Evolutionary conservation across 2,329 filamentous ascomycete genomes (phyloP), one percentile per base, ranked within the genome.

Genomic region (Sporothrix variecibatus): DNA sequence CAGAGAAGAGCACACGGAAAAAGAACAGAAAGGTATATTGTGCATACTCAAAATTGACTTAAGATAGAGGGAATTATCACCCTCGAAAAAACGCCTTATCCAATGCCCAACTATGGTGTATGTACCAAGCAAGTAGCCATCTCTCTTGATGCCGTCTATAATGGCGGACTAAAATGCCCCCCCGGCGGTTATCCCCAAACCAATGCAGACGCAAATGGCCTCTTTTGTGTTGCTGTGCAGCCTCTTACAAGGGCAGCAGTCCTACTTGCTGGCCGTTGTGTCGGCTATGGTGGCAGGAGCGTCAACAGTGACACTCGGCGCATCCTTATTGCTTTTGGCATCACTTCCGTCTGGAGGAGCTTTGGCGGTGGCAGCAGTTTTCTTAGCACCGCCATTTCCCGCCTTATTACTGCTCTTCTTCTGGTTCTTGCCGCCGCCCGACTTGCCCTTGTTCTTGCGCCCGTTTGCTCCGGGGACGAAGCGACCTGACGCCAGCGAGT

Each of bases 401-500:
- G 20, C 34, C 34, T 23, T 23, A 6, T 31, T 72, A 7, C 8
- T 64, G 7, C 23, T 40, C 26, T 46, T 43, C 34, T 72, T 51
- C 28, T 72, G 56, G 17, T 65, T 72, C 56, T 75, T 71, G n/a
- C 64, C 53, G 49, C 73, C 71, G 3, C 53, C 56, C 9, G 62
- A 23, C 26, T 69, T 72, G 31, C 81, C 84, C 58, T 67, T 74
- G 38, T 43, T 46, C 23, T 84, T 82, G 46, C 80, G 43, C 15
- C 43, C 81, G 9, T 46, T 67, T 38, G 28, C 17, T 2, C 56
- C 62, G 43, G 20, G 46, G 31, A 34, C 43, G 58, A 75, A 73
- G 28, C 65, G 75, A 78, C 84, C 77, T 80, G 86, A 76, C 80
- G 75, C 77, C 77, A 79, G 77, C 75, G 75, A 79, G 80, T 86